Conservation (phyloP, 495 filamentous ascomycete genomes). For the Staphylotrichum tortipilum region DNA sequence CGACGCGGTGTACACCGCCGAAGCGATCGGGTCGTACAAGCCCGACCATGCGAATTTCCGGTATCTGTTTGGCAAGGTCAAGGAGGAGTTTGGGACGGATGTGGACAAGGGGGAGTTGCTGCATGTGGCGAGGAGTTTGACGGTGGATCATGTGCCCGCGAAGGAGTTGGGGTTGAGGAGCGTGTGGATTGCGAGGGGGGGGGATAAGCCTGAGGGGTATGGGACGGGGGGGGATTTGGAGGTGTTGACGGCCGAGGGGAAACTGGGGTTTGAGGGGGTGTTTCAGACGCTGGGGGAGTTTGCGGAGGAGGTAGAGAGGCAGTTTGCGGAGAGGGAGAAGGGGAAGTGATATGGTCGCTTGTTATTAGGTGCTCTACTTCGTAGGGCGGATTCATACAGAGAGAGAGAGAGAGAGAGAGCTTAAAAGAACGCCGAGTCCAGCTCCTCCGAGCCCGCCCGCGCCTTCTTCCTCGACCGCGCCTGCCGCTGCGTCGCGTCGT, state of each 20-base stretch:
- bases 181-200: conserved; percentile 62
- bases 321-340: conserved; percentile 28
- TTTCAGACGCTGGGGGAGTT: conserved; percentile 64
- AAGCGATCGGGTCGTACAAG: conserved; percentile 71
- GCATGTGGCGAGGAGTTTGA: conserved; percentile 62
- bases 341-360: conserved; percentile 6
- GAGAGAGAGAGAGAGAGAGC: neutral
- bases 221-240: conserved; percentile 34
- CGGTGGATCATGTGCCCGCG: conserved; percentile 64
- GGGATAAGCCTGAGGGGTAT: conserved; percentile 35
- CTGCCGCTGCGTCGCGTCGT: conserved; percentile 2
- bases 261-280: conserved; percentile 35
- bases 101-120: conserved; percentile 47
- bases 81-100: conserved; percentile 46
- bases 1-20: conserved; percentile 63
- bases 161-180: conserved; percentile 51
- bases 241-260: conserved; percentile 30
- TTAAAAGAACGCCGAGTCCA: conserved; percentile 6
- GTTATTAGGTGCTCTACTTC: too few relatives aligned
- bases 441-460: conserved; percentile 7
- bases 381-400: neutral
- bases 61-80: conserved; percentile 49
- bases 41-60: conserved; percentile 58
- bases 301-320: conserved; percentile 56
- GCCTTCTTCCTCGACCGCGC: neutral